Evolutionary conservation across 768 basidiomycete genomes (phyloP).

Genomic region (Mycena floridula): DNA sequence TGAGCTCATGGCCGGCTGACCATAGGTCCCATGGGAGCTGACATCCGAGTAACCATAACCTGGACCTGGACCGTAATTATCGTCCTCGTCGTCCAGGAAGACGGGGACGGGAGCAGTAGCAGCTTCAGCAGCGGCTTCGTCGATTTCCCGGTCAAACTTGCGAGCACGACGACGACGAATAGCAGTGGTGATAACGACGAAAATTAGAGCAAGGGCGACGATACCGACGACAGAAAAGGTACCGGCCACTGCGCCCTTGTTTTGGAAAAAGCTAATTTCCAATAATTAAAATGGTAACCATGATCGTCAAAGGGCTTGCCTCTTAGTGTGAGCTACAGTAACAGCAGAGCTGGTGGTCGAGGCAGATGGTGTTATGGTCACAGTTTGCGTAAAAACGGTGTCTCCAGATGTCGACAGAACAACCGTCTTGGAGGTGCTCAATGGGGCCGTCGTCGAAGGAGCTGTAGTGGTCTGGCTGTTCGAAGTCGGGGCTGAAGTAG

Average conservation of each 20-base stretch:
- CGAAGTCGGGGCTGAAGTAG: neutral
- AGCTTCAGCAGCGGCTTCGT: constrained; percentile 47
- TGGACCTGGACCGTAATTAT: constrained; percentile 8
- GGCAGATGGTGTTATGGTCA: neutral
- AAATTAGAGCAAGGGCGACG: constrained; percentile 29
- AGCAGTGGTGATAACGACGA: constrained; percentile 30
- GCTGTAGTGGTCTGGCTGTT: neutral
- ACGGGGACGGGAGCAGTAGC: constrained; percentile 30
- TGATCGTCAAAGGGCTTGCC: neutral
- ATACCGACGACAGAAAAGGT: constrained; percentile 48
- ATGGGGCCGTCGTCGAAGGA: neutral
- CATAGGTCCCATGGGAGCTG: constrained; percentile 32
- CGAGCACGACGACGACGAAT: constrained; percentile 41
- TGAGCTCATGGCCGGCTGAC: constrained; percentile 15
- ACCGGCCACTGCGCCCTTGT: constrained; percentile 45
- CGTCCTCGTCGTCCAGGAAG: constrained; percentile 34
- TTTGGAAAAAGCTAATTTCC: constrained; percentile 38
- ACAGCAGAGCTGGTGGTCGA: neutral
- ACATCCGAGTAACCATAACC: constrained; percentile 28
- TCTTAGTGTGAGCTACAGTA: neutral
- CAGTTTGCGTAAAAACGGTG: neutral
- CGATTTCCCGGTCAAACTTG: constrained; percentile 48
- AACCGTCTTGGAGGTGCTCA: neutral
- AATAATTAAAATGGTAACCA: constrained; percentile 1
- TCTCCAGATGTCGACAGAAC: neutral